Percentiles rank a stretch among this genome's conserved stretches.
Evolutionary conservation across 345 rosid genomes (phyloP).

Genomic region (Lepidium didymum): DNA sequence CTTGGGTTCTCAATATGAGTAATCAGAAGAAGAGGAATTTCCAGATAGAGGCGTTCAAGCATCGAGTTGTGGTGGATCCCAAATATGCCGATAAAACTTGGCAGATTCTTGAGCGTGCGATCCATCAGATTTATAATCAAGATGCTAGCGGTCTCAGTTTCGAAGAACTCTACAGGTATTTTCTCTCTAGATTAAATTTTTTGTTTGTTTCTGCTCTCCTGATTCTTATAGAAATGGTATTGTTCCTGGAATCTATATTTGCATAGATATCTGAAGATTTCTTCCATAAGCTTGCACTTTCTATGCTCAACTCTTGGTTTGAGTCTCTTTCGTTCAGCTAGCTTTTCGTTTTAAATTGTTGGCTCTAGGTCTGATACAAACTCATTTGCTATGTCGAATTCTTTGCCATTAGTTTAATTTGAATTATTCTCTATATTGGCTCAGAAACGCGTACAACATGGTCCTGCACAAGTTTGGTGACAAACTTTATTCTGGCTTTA

Average conservation of each 20-base stretch:
- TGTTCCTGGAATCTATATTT: background rate
- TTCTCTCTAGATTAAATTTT: background rate
- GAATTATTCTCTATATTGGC: conserved; percentile 1
- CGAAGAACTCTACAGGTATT: conserved; percentile 93
- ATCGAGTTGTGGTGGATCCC: conserved; percentile 95
- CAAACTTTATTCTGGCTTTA: conserved; percentile 74
- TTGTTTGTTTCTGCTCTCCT: background rate
- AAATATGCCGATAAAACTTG: conserved; percentile 96
- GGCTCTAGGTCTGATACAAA: background rate
- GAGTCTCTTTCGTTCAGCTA: background rate
- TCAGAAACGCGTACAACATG: conserved; percentile 97
- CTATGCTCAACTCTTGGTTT: background rate
- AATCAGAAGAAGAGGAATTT: conserved; percentile 97
- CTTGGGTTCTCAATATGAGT: conserved; percentile 43
- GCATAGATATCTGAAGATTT: background rate
- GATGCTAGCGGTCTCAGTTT: conserved; percentile 97
- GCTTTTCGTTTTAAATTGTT: background rate
- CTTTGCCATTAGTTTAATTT: background rate
- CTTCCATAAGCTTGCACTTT: background rate
- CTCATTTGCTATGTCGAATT: background rate
- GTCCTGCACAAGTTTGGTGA: conserved; percentile 97
- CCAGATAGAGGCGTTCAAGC: conserved; percentile 98
- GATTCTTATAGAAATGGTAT: background rate
- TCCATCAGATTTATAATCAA: conserved; percentile 97
- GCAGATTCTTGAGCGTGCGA: conserved; percentile 97